Percentiles rank a stretch among this genome's conserved stretches.
Conservation (phyloP, 495 filamentous ascomycete species). For the Immersiella caudata region DNA sequence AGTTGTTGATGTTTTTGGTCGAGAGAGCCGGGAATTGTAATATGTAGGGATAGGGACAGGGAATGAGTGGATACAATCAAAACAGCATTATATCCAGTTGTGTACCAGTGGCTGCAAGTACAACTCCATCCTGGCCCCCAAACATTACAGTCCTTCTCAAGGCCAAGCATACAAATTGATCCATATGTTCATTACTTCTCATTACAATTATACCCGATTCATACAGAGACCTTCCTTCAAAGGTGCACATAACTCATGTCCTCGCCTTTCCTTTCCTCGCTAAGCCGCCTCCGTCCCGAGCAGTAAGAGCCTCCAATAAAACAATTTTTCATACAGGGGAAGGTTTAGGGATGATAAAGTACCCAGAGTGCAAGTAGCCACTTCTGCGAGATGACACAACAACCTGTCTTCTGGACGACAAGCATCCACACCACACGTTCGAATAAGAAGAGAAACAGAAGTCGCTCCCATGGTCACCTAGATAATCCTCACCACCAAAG, state of each 20-base stretch:
- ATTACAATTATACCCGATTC: slow-evolving; percentile 12
- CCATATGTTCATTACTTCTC: neutral
- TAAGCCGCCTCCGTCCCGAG: neutral
- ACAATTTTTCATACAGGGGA: neutral
- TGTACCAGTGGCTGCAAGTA: too few species aligned
- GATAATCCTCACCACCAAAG: neutral
- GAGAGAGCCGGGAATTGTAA: neutral
- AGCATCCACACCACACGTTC: neutral
- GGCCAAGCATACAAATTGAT: neutral
- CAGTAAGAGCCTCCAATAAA: too few species aligned
- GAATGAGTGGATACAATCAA: neutral
- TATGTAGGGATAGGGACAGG: neutral
- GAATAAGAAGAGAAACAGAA: neutral
- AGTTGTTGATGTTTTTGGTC: slow-evolving; percentile 4
- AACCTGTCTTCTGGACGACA: too few species aligned
- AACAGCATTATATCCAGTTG: neutral
- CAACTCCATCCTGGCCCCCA: too few species aligned
- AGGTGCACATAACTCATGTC: neutral
- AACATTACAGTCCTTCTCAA: neutral
- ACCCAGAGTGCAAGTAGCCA: neutral
- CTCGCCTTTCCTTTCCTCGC: neutral
- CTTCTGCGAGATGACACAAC: too few species aligned
- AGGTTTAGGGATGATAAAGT: neutral
- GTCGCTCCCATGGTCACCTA: neutral
- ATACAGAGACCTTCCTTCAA: neutral